phyloP scores from a whole-genome alignment of 139 green algal genomes.

The Micromonas commoda region DNA sequence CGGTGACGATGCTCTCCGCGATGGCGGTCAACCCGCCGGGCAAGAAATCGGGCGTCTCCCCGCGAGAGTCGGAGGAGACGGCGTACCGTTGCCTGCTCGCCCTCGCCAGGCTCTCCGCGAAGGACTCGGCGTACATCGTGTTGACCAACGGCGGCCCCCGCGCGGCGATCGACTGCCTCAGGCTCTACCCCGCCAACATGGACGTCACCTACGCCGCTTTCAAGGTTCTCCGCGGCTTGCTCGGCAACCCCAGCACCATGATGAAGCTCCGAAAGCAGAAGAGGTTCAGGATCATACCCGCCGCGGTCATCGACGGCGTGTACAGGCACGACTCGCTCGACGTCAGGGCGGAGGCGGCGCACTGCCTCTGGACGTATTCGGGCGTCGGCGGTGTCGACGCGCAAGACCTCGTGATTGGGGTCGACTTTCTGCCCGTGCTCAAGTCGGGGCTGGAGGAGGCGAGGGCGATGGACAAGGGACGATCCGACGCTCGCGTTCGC shows the following conservation, averaged over 20 bases:
- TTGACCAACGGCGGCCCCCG: background rate
- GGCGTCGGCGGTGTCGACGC: background rate
- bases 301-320: background rate
- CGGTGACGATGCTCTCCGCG: background rate
- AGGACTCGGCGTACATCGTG: background rate
- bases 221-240: background rate
- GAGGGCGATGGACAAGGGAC: background rate
- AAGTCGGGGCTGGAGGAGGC: too few species aligned
- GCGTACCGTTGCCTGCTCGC: background rate
- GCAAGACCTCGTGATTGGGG: background rate
- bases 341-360: background rate
- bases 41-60: background rate
- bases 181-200: background rate
- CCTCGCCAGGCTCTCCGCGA: background rate
- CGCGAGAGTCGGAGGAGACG: background rate
- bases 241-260: background rate
- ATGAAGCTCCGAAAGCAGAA: background rate
- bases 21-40: slow-evolving; percentile 8
- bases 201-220: background rate
- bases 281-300: background rate
- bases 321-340: background rate
- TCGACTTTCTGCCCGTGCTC: too few species aligned
- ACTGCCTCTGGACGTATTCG: background rate
- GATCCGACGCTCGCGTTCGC: background rate
- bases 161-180: background rate